Conservation (phyloP, 495 filamentous ascomycete species). For the Aspergillus homomorphus region DNA sequence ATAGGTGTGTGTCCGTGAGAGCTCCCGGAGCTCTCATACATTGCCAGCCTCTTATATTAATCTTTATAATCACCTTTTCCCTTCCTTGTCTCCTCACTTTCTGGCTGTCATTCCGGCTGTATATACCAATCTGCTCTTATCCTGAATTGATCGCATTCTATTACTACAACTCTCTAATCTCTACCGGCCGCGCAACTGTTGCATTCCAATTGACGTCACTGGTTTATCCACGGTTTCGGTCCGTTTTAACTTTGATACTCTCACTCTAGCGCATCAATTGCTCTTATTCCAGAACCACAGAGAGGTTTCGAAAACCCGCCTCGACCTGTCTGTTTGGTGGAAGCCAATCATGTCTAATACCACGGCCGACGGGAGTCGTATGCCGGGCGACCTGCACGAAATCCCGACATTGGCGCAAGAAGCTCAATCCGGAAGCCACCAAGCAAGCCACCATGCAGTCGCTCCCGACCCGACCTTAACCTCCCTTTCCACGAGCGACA, state of each 20-base stretch:
- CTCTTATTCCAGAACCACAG: not conserved
- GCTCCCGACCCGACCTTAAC: constrained; percentile 16
- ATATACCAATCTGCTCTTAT: not conserved
- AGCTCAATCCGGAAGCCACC: not conserved
- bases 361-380: not conserved
- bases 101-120: not conserved
- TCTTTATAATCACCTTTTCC: not conserved
- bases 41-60: not conserved
- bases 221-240: not conserved
- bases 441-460: constrained; percentile 4
- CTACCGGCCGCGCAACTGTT: not conserved
- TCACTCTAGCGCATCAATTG: not conserved
- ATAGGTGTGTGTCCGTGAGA: not conserved
- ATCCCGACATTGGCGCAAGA: not conserved
- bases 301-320: not conserved
- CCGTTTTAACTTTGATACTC: not conserved
- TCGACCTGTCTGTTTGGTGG: not conserved
- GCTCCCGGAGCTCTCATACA: not conserved
- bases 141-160: not conserved
- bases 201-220: not conserved
- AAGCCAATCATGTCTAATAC: not conserved
- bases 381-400: not conserved
- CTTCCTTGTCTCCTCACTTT: not conserved
- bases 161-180: not conserved
- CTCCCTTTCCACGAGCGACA: constrained; percentile 19